phyloP scores from a whole-genome alignment of 352 stramenopile species.

The Globisporangium mamillatum region DNA sequence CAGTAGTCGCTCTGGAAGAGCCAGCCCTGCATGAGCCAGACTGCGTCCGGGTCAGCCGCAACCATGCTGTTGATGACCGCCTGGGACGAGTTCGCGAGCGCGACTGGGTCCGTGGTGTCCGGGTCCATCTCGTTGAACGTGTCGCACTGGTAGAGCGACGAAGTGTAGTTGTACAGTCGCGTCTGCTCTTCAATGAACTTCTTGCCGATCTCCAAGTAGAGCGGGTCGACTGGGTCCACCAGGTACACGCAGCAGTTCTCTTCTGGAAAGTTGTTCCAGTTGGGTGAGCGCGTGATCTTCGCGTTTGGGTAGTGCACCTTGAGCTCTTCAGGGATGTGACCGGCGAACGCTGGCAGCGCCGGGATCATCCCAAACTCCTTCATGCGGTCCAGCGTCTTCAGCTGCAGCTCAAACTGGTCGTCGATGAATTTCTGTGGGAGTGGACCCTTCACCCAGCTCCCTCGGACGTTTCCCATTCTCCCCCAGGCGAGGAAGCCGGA shows the following conservation, averaged over 20 bases:
- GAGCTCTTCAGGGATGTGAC: constrained; percentile 86
- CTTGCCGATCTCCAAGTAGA: constrained; percentile 81
- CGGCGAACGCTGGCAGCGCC: constrained; percentile 85
- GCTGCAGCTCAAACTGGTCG: constrained; percentile 70
- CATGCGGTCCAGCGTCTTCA: constrained; percentile 83
- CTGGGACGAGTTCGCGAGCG: constrained; percentile 50
- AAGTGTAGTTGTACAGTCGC: constrained; percentile 66
- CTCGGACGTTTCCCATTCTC: constrained; percentile 88
- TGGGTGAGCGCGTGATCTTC: constrained; percentile 78
- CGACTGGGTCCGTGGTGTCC: constrained; percentile 45
- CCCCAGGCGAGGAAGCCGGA: constrained; percentile 87
- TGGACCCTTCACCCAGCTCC: constrained; percentile 80
- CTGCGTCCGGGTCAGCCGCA: constrained; percentile 57
- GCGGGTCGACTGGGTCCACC: constrained; percentile 73
- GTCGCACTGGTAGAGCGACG: constrained; percentile 76
- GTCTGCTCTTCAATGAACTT: constrained; percentile 73
- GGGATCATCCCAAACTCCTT: constrained; percentile 88
- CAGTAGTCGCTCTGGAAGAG: constrained; percentile 75
- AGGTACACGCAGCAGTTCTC: constrained; percentile 85
- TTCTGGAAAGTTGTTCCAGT: constrained; percentile 77
- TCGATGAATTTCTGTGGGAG: constrained; percentile 85
- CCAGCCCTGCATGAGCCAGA: constrained; percentile 86
- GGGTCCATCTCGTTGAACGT: constrained; percentile 86
- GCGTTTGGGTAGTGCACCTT: constrained; percentile 62
- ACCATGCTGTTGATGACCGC: constrained; percentile 78